These are phyloP conservation scores for Sporothrix protearum DNA, from an alignment of 2,329 filamentous ascomycete species.

Conservation along the genomic window DNA sequence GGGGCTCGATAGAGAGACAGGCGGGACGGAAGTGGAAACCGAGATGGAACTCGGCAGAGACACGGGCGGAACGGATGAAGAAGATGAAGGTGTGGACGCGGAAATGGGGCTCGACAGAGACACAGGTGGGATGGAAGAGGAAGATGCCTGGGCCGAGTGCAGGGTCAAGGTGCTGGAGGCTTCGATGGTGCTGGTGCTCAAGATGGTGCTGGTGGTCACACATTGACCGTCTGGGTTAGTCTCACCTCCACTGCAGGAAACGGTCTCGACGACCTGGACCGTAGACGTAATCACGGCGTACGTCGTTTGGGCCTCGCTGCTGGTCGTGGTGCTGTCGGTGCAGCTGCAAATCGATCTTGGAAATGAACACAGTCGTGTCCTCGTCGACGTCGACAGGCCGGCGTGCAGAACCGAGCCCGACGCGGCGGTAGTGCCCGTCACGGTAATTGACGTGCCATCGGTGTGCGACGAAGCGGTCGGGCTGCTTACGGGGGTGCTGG, in stretches of 20 bases:
- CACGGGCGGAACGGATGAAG: not conserved
- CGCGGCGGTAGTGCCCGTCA: not conserved
- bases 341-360: conserved; percentile 28
- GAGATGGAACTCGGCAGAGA: not conserved
- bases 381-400: not conserved
- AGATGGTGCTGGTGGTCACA: not conserved
- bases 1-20: conserved; percentile 4
- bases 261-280: conserved; percentile 21
- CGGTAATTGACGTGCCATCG: not conserved
- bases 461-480: conserved; percentile 1
- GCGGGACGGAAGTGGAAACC: not conserved
- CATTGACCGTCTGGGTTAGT: conserved; percentile 20
- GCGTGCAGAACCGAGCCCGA: not conserved
- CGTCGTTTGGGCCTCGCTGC: not conserved
- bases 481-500: not conserved
- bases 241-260: conserved; percentile 27
- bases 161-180: conserved; percentile 12
- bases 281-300: conserved; percentile 10
- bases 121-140: not conserved
- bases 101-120: not conserved
- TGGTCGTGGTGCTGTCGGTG: conserved; percentile 8
- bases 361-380: conserved; percentile 26
- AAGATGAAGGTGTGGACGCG: not conserved
- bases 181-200: not conserved
- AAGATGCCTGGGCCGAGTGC: conserved; percentile 13